Conservation (phyloP, 176 grass and related monocot genomes). For the Alloteropsis semialata region DNA sequence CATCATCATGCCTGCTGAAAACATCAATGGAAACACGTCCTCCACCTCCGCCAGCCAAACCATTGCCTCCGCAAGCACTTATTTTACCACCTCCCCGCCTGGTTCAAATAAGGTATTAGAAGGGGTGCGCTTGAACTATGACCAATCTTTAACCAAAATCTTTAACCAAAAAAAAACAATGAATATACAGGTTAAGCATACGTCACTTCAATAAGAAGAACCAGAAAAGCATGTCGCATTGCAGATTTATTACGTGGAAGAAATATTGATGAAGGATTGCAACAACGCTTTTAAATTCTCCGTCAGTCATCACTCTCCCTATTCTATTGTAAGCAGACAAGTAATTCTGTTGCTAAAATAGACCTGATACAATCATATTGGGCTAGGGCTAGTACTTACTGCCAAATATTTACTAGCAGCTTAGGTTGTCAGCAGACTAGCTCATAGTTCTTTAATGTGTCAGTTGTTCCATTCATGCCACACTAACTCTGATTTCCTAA, state of each 20-base stretch:
- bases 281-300: background rate
- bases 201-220: background rate
- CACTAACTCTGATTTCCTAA: background rate
- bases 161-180: background rate
- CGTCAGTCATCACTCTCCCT: background rate
- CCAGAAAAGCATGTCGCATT: background rate
- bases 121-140: background rate
- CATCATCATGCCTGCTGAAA: conserved; percentile 91
- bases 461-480: conserved; percentile 5
- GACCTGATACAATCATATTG: background rate
- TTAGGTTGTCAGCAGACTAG: conserved; percentile 5
- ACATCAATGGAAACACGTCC: conserved; percentile 87
- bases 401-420: conserved; percentile 6
- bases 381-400: background rate
- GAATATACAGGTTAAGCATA: background rate
- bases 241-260: background rate
- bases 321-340: background rate
- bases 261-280: background rate
- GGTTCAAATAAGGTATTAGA: conserved; percentile 38
- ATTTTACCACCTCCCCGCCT: conserved; percentile 84
- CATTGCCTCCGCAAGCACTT: conserved; percentile 90
- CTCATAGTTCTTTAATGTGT: background rate
- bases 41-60: conserved; percentile 91
- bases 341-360: background rate
- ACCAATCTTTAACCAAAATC: conserved; percentile 10